A percentile compares a stretch with the other conserved stretches of the same genome.
phyloP scores from a whole-genome alignment of 495 filamentous ascomycete species.

The Neurospora discreta region DNA sequence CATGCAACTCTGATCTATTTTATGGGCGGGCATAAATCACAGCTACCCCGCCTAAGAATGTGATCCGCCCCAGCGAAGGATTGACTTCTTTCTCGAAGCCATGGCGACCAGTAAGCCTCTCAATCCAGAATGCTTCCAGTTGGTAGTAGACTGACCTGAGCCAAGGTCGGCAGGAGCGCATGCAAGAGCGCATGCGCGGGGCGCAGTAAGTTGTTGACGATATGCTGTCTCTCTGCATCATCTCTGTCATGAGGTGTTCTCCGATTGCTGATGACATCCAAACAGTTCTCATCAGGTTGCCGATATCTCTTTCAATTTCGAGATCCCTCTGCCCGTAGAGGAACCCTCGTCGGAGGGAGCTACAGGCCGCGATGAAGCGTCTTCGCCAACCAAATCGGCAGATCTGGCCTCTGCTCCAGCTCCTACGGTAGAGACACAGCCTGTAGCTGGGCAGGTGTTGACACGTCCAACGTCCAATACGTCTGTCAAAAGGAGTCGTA shows the following conservation, averaged over 20 bases:
- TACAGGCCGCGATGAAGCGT: not conserved
- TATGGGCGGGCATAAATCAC: not conserved
- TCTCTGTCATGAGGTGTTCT: not conserved
- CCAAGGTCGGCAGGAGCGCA: constrained; percentile 35
- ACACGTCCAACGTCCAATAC: constrained; percentile 28
- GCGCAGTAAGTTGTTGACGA: constrained; percentile 26
- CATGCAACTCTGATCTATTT: not conserved
- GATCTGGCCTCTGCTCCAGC: constrained; percentile 1
- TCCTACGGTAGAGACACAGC: not conserved
- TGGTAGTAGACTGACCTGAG: not conserved
- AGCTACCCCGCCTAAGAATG: not conserved
- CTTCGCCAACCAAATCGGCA: constrained; percentile 13
- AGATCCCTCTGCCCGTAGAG: constrained; percentile 24
- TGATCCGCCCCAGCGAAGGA: not conserved
- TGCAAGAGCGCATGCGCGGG: constrained; percentile 41
- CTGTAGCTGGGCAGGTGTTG: not conserved
- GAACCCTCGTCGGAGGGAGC: not conserved
- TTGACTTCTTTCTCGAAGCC: not conserved
- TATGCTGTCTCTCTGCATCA: not conserved
- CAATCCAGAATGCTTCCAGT: not conserved
- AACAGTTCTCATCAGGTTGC: constrained; percentile 34
- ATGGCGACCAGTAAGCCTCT: constrained; percentile 18
- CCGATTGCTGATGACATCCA: constrained; percentile 3
- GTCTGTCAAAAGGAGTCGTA: constrained; percentile 28
- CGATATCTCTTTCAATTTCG: constrained; percentile 34